Base-by-base conservation (phyloP, 306 rosid genomes). In the Cyamopsis tetragonoloba region DNA sequence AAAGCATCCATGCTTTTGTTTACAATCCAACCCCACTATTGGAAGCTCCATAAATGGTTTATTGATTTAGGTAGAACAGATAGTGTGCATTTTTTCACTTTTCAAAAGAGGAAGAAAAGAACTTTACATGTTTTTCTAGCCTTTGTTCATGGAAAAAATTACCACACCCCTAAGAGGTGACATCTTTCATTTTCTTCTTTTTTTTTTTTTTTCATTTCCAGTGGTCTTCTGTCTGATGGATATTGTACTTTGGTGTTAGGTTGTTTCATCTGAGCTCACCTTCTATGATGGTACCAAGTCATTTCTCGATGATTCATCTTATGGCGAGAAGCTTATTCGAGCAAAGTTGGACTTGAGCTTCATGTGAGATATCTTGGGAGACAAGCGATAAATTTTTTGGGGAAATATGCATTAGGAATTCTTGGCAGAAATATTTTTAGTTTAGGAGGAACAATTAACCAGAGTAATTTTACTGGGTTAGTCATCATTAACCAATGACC, bases 201-300 rank as follows among this genome's bases (percentile, higher is more conserved):
- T 20, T 54, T n/a, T n/a, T n/a, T 24, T 15, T 26, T 37, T 0
- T 38, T 47, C 41, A 8, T 15, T 14, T 37, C 4, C 35, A 47
- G 7, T 46, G 63, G 53, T 19, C 35, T 26, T 54, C 49, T 24
- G 23, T 58, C 75, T 72, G 48, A 68, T 64, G 62, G 66, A 62
- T 73, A 3, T 55, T 66, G 41, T 50, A 15, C 57, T 34, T 70
- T 75, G 59, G 37, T 62, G 53, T 49, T 78, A 93, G 99, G 97
- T 93, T 74, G 89, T 93, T 62, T 90, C 97, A 74, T 85, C 97
- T 0, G 99, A 90, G 78, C 76, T 93, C 66, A 93, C 99, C 74
- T 93, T 93, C 85, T 93, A 86, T 77, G 99, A 90, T 71, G 97
- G 95, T 71, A 81, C 97, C 17, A 93, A 93, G 75, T 93, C 99